A percentile compares a stretch with the other conserved stretches of the same genome.
Conservation (phyloP, 805 yeast species). For the Candida wancherniae region DNA sequence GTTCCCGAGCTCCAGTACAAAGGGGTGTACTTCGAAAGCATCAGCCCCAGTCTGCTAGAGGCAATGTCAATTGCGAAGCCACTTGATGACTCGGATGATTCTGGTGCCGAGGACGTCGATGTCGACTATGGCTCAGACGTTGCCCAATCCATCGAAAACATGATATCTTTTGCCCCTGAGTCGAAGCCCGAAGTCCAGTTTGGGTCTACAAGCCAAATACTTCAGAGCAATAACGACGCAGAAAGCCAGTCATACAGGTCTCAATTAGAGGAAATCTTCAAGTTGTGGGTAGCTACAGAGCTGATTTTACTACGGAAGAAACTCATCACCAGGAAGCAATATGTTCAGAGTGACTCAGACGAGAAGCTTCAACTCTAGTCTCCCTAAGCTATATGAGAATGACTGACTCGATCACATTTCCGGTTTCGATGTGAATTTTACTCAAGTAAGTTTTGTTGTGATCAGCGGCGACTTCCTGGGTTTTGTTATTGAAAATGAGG, state of each 20-base stretch:
- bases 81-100: conserved; percentile 12
- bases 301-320: conserved; percentile 34
- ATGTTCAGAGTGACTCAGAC: conserved; percentile 17
- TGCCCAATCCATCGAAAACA: conserved; percentile 5
- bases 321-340: conserved; percentile 23
- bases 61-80: conserved; percentile 1
- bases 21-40: conserved; percentile 5
- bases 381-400: conserved; percentile 5
- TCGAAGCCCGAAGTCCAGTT: conserved; percentile 2
- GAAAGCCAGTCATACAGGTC: conserved; percentile 28
- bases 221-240: not conserved
- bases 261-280: conserved; percentile 49
- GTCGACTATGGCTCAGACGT: conserved; percentile 5
- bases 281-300: conserved; percentile 64
- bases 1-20: conserved; percentile 8
- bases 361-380: conserved; percentile 1
- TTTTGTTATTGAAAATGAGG: conserved; percentile 26
- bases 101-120: conserved; percentile 7
- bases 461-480: conserved; percentile 20
- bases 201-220: not conserved
- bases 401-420: conserved; percentile 32
- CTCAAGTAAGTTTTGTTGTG: conserved; percentile 29
- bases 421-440: conserved; percentile 39
- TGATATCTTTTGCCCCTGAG: conserved; percentile 4
- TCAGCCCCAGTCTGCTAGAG: conserved; percentile 5